phyloP scores from a whole-genome alignment of 169 alveolate genomes.

The Eimeria maxima region DNA sequence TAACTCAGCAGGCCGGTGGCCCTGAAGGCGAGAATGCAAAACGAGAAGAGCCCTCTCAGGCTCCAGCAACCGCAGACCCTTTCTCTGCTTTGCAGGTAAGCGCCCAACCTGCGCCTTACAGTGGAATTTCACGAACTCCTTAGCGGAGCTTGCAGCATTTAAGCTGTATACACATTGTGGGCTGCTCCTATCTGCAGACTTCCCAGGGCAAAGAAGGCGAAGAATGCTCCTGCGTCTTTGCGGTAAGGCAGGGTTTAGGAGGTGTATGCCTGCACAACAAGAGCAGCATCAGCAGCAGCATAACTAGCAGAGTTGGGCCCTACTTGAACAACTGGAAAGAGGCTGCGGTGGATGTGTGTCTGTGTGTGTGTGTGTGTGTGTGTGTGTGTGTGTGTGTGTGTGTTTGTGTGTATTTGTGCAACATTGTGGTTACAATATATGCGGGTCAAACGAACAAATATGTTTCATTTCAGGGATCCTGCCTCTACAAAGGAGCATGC shows the following conservation, averaged over 20 bases:
- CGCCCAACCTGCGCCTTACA: background rate
- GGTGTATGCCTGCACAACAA: background rate
- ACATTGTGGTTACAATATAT: background rate
- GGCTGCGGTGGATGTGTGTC: background rate
- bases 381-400: background rate
- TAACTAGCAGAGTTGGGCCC: background rate
- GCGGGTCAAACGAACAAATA: background rate
- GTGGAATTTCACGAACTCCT: background rate
- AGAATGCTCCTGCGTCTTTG: constrained; percentile 59
- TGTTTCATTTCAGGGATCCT: constrained; percentile 34
- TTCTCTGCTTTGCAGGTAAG: constrained; percentile 64
- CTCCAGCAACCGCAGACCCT: background rate
- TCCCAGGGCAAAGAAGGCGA: background rate
- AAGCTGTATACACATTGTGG: background rate
- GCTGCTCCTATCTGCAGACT: background rate
- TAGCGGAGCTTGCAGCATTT: no score
- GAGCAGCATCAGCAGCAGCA: background rate
- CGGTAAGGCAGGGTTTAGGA: constrained; percentile 13
- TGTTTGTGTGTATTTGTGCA: background rate
- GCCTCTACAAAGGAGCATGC: constrained; percentile 56
- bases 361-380: background rate
- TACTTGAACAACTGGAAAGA: background rate
- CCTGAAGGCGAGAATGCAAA: background rate
- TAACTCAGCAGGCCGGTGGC: background rate
- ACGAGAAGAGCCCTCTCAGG: background rate